Conservation (phyloP, 805 yeast species). For the Monosporozyma yasuniensis region DNA sequence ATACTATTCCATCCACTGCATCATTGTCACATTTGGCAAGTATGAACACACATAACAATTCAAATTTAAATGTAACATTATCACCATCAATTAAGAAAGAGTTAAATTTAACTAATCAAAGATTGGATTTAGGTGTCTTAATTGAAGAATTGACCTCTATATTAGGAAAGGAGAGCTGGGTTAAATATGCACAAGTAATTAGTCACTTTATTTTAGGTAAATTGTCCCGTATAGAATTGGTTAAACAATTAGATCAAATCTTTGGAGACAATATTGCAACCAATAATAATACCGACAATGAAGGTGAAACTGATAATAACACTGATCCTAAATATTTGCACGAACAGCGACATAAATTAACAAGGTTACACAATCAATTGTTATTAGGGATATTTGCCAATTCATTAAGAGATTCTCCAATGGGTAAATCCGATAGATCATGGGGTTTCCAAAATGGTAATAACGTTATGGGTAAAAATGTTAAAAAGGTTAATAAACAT, state of each 20-base stretch:
- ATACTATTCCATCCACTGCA: neutral
- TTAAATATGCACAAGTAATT: conserved; percentile 68
- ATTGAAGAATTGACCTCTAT: conserved; percentile 65
- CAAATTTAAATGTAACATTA: neutral
- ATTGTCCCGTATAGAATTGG: conserved; percentile 67
- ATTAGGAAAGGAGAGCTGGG: conserved; percentile 73
- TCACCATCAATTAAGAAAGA: neutral
- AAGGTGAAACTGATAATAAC: neutral
- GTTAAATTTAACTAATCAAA: conserved; percentile 8
- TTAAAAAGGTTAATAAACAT: conserved; percentile 35
- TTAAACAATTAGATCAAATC: conserved; percentile 47
- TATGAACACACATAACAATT: neutral
- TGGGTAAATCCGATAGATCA: conserved; percentile 54
- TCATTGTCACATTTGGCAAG: neutral
- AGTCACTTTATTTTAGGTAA: conserved; percentile 71
- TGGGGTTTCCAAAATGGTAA: conserved; percentile 43
- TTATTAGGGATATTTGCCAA: conserved; percentile 77
- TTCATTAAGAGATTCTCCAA: conserved; percentile 68
- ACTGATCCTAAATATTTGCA: neutral
- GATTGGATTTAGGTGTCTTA: conserved; percentile 55
- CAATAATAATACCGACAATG: neutral
- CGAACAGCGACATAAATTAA: conserved; percentile 10
- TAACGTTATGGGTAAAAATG: conserved; percentile 38
- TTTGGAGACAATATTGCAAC: conserved; percentile 23
- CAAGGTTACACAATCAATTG: conserved; percentile 66